These are phyloP conservation scores for Aspergillus thermomutatus DNA, from an alignment of 2,329 filamentous ascomycete species.

Conservation along the genomic window DNA sequence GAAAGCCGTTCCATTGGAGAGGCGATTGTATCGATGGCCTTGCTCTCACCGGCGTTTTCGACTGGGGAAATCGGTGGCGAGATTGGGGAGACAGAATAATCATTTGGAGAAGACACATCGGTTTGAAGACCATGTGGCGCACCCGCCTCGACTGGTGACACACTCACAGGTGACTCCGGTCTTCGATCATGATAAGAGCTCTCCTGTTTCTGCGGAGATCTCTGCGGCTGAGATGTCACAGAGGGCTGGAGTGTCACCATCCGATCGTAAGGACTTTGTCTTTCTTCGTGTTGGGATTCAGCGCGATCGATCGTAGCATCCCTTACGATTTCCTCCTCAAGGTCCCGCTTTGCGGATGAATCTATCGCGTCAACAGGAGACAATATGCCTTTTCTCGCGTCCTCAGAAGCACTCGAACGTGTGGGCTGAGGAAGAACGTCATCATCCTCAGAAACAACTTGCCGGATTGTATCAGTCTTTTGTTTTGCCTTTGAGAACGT, in stretches of 20 bases:
- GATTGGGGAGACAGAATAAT: conserved; percentile 55
- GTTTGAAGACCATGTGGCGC: conserved; percentile 64
- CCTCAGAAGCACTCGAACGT: conserved; percentile 17
- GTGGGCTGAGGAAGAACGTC: conserved; percentile 20
- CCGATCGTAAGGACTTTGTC: conserved; percentile 6
- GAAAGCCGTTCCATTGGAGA: conserved; percentile 56
- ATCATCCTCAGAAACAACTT: conserved; percentile 30
- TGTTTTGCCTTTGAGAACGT: conserved; percentile 16
- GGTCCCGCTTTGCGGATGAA: conserved; percentile 23
- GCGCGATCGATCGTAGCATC: conserved; percentile 19
- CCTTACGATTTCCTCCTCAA: conserved; percentile 13
- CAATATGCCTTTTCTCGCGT: conserved; percentile 14
- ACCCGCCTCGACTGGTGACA: conserved; percentile 54
- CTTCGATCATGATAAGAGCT: conserved; percentile 45
- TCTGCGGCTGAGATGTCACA: conserved; percentile 29
- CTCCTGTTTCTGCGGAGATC: conserved; percentile 20
- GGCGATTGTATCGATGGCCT: conserved; percentile 42
- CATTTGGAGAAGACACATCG: conserved; percentile 69
- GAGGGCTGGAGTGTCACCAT: conserved; percentile 14
- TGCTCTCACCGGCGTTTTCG: conserved; percentile 25
- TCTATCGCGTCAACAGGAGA: conserved; percentile 21
- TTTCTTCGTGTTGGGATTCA: conserved; percentile 12
- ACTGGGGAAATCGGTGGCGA: conserved; percentile 59
- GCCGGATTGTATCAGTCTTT: conserved; percentile 32
- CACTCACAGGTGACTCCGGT: conserved; percentile 66